These are phyloP conservation scores for Microascus cirrosus DNA, from an alignment of 2,329 filamentous ascomycete species.

Conservation along the genomic window DNA sequence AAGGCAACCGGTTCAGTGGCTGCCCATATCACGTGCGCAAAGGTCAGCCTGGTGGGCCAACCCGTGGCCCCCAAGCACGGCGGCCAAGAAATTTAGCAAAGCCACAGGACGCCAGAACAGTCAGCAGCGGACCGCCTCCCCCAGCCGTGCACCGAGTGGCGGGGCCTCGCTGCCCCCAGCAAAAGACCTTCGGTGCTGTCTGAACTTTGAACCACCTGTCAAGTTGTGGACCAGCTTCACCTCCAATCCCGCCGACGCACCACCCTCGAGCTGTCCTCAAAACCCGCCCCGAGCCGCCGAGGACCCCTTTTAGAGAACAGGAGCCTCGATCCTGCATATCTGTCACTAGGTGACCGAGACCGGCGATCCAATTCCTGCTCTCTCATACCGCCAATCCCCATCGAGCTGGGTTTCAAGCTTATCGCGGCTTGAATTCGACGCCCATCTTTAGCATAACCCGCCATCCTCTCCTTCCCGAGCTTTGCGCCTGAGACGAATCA, in stretches of 20 bases:
- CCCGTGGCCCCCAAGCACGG: no score
- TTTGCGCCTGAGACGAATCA: conserved; percentile 14
- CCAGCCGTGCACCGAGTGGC: neutral
- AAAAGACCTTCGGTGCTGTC: neutral
- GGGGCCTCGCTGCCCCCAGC: neutral
- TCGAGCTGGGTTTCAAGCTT: neutral
- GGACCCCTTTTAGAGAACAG: neutral
- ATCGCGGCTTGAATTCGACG: neutral
- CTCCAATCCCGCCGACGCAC: conserved; percentile 1
- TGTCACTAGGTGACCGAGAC: neutral
- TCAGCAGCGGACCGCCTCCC: neutral
- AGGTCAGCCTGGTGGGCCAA: no score
- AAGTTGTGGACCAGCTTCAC: conserved; percentile 2
- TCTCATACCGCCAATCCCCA: neutral
- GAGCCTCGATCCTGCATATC: neutral
- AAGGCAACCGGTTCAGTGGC: no score
- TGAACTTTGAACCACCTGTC: conserved; percentile 5
- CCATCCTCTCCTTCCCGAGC: neutral
- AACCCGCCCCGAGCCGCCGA: neutral
- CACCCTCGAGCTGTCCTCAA: neutral
- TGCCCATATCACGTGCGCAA: no score
- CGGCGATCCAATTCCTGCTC: neutral
- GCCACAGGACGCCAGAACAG: neutral
- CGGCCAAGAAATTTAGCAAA: no score
- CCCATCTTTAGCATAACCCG: neutral